Percentiles rank a stretch among this genome's conserved stretches.
Evolutionary conservation across 441 rosid genomes (phyloP).

Genomic region (Pelargonium cotyledonis): DNA sequence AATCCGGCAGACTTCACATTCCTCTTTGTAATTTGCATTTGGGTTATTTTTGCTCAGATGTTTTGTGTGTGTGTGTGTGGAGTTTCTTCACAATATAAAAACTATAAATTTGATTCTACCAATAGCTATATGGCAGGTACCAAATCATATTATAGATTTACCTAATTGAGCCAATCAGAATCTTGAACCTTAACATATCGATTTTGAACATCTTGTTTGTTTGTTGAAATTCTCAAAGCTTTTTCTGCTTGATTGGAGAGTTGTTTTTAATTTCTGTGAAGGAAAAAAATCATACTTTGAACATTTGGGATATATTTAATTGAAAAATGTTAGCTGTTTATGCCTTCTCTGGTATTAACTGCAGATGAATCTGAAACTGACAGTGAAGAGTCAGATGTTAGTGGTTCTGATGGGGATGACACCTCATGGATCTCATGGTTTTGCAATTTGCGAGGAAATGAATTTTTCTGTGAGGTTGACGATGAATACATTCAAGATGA

Average conservation of each 20-base stretch:
- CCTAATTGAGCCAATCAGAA: neutral
- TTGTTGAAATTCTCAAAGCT: neutral
- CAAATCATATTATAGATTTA: neutral
- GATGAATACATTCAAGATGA: conserved; percentile 78
- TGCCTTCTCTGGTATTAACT: neutral
- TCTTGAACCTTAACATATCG: conserved; percentile 1
- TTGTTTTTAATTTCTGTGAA: neutral
- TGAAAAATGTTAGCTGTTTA: neutral
- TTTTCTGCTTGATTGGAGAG: neutral
- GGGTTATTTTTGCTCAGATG: neutral
- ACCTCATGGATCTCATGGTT: conserved; percentile 75
- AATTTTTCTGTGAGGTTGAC: conserved; percentile 74
- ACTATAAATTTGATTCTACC: too few relatives aligned
- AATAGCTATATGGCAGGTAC: too few relatives aligned
- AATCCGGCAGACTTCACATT: neutral
- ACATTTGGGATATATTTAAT: neutral
- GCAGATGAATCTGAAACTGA: conserved; percentile 62
- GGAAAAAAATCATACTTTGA: neutral
- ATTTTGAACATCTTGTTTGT: neutral
- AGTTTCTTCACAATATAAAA: neutral
- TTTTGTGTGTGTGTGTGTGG: neutral
- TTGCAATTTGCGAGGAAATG: conserved; percentile 68
- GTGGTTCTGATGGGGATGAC: conserved; percentile 75
- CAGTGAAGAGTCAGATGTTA: conserved; percentile 66
- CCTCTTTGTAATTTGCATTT: neutral